Evolutionary conservation across 2,329 filamentous ascomycete species (phyloP).

Genomic region (Piedraia hortae): DNA sequence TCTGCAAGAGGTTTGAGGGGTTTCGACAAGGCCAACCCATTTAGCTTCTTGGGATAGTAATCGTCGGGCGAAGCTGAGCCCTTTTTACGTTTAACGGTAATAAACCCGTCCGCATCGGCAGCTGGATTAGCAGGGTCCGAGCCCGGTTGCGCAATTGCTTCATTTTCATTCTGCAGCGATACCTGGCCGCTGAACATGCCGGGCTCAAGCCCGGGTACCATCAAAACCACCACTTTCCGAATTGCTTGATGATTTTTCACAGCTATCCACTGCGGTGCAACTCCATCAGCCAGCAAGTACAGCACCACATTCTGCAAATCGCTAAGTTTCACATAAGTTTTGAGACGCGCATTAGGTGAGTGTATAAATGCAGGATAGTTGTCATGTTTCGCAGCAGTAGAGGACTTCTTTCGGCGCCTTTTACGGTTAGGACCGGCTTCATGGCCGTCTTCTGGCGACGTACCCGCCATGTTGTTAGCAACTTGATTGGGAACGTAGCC

Average conservation of each 20-base stretch:
- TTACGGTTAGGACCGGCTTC: too few species aligned
- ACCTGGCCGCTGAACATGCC: slow-evolving; percentile 53
- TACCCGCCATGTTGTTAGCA: too few species aligned
- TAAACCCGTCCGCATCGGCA: not conserved
- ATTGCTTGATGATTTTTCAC: slow-evolving; percentile 28
- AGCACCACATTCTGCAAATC: slow-evolving; percentile 31
- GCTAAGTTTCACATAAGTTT: slow-evolving; percentile 27
- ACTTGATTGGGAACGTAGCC: too few species aligned
- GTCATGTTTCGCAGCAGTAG: too few species aligned
- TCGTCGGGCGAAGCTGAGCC: slow-evolving; percentile 16
- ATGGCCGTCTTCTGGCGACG: too few species aligned
- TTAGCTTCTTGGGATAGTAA: slow-evolving; percentile 21
- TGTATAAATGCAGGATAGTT: slow-evolving; percentile 28
- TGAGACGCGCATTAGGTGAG: slow-evolving; percentile 23
- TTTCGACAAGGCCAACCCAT: slow-evolving; percentile 15
- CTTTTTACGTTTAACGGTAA: slow-evolving; percentile 1
- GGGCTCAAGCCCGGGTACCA: slow-evolving; percentile 76
- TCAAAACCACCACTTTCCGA: slow-evolving; percentile 57
- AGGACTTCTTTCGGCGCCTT: too few species aligned
- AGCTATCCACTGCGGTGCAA: slow-evolving; percentile 35
- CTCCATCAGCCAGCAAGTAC: slow-evolving; percentile 33
- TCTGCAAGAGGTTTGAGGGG: slow-evolving; percentile 36
- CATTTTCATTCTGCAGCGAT: slow-evolving; percentile 5
- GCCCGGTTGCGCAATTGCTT: not conserved
- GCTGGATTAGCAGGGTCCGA: not conserved